Evolutionary conservation across 257 asterid genomes (phyloP), one percentile per base, ranked within the genome.

Genomic region (Thymus quinquecostatus): DNA sequence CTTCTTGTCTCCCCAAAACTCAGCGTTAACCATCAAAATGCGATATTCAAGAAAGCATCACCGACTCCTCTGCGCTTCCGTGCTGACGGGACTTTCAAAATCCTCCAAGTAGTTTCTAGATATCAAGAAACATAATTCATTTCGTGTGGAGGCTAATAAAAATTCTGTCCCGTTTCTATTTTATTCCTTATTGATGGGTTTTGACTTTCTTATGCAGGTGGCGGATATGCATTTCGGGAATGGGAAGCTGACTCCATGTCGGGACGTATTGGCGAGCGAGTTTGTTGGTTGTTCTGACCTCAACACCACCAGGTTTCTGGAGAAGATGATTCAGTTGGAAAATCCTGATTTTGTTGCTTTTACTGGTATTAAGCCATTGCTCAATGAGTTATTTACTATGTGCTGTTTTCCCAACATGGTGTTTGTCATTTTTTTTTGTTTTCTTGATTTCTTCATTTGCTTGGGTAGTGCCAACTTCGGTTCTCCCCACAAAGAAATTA

Each of bases 211-310:
- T 33, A 49, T 80, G 48, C n/a, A 90, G 98, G 98, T 93, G 50
- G 98, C 98, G 29, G 98, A 93, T 88, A 87, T 93, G 97, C 98
- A 93, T 78, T 89, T 81, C 32, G 98, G 98, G 50, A 93, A 93
- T 73, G 97, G 98, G 71, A 77, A 77, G 81, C 44, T 85, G 78
- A 93, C 96, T 75, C 89, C 92, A 57, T 93, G 98, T 77, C 82
- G 97, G 57, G 98, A 93, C 41, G 97, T 93, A 68, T 56, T 86
- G 86, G 87, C 84, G 30, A 76, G 69, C 65, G 96, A 91, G 76
- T 86, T 81, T 63, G 21, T 1, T 58, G 78, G 83, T 74, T 93
- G 98, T 72, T 78, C 98, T 13, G 98, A 93, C 75, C 81, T 87
- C 44, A 93, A 93, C 80, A 82, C 97, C 1, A 87, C 97, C 59